These are phyloP conservation scores for Pythium scleroteichum DNA, from an alignment of 352 stramenopile species.

Conservation along the genomic window DNA sequence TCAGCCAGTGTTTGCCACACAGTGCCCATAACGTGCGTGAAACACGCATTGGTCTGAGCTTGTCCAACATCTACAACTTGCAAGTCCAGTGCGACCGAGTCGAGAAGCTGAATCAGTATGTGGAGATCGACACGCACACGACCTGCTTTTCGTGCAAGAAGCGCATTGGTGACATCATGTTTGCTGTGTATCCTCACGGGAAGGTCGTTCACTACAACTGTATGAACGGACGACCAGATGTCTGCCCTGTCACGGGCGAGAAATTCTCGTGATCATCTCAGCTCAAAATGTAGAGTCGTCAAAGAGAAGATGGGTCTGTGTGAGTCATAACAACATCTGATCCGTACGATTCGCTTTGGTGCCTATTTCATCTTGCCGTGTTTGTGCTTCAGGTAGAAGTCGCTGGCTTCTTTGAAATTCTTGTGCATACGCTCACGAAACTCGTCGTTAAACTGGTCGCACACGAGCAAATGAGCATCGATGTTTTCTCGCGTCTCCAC, in stretches of 20 bases:
- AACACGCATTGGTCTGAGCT: conserved; percentile 72
- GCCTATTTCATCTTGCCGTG: conserved; percentile 13
- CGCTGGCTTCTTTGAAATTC: conserved; percentile 34
- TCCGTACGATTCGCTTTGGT: too few species aligned
- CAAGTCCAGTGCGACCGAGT: conserved; percentile 88
- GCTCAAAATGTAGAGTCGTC: conserved; percentile 10
- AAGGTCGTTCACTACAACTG: conserved; percentile 90
- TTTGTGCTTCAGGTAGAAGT: conserved; percentile 28
- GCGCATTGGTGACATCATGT: conserved; percentile 88
- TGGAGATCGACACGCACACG: conserved; percentile 83
- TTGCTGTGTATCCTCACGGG: conserved; percentile 84
- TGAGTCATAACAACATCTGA: conserved; percentile 5
- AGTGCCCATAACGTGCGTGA: conserved; percentile 85
- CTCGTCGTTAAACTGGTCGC: conserved; percentile 62
- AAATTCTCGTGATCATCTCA: conserved; percentile 54
- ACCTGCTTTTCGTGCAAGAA: conserved; percentile 83
- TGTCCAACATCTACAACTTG: conserved; percentile 90
- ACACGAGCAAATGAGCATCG: conserved; percentile 70
- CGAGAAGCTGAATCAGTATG: conserved; percentile 70
- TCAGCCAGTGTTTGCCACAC: conserved; percentile 75
- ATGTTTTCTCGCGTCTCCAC: conserved; percentile 57
- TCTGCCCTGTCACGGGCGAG: conserved; percentile 80
- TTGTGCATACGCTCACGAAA: conserved; percentile 40
- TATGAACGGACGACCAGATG: conserved; percentile 80
- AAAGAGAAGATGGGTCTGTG: conserved; percentile 23